These are phyloP conservation scores for Nakazawaea wickerhamii DNA, from an alignment of 805 yeast species.

Conservation along the genomic window DNA sequence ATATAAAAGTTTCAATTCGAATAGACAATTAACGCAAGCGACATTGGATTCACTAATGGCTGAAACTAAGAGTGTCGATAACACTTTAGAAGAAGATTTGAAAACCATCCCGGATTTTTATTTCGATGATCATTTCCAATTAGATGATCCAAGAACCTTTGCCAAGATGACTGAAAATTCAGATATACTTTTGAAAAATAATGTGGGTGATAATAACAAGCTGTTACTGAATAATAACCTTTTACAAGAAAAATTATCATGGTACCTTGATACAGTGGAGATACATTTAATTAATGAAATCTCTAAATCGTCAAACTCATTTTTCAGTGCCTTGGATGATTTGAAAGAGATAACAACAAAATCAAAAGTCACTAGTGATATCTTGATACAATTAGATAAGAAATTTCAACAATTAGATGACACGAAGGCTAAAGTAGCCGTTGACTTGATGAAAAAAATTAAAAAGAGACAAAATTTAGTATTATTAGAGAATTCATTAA, in stretches of 20 bases:
- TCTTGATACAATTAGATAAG: constrained; percentile 39
- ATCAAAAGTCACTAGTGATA: constrained; percentile 44
- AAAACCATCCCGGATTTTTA: constrained; percentile 63
- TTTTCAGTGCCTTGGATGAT: constrained; percentile 80
- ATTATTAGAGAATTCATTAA: constrained; percentile 54
- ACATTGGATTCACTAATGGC: constrained; percentile 32
- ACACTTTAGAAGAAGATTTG: constrained; percentile 21
- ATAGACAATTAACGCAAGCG: constrained; percentile 37
- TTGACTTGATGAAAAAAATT: constrained; percentile 42
- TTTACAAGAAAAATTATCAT: constrained; percentile 73
- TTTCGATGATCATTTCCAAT: constrained; percentile 60
- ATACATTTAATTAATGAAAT: constrained; percentile 75
- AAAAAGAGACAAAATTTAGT: constrained; percentile 55
- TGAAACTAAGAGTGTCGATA: constrained; percentile 19
- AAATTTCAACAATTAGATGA: constrained; percentile 42
- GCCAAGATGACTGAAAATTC: constrained; percentile 63
- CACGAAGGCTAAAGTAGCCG: constrained; percentile 45
- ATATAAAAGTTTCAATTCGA: constrained; percentile 37
- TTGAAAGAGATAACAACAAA: constrained; percentile 56
- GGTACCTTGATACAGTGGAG: constrained; percentile 82
- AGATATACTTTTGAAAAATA: constrained; percentile 34
- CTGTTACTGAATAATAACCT: constrained; percentile 45
- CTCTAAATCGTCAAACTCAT: constrained; percentile 76
- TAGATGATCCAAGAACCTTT: constrained; percentile 86
- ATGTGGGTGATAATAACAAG: constrained; percentile 26